Evolutionary conservation across 202 grass and related monocot genomes (phyloP).

Genomic region (Panicum virgatum): DNA sequence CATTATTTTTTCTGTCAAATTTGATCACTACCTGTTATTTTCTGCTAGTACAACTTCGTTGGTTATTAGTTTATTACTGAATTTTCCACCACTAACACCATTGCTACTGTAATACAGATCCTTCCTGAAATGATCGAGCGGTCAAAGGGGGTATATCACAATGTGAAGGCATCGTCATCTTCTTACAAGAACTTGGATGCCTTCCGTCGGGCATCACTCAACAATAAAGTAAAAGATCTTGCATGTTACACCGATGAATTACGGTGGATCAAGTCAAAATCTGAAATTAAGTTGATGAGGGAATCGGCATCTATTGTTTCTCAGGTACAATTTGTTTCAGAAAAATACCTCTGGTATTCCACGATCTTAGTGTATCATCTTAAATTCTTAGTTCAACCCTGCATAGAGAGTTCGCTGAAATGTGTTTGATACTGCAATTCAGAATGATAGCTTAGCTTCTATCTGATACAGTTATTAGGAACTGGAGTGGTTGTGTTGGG

Average conservation of each 20-base stretch:
- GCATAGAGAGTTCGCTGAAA: not conserved
- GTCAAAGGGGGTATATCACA: constrained; percentile 76
- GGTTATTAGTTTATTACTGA: constrained; percentile 22
- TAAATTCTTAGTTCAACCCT: constrained; percentile 22
- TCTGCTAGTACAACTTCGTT: constrained; percentile 16
- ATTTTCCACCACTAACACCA: constrained; percentile 17
- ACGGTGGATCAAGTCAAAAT: constrained; percentile 83
- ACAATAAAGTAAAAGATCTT: constrained; percentile 74
- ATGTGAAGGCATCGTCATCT: constrained; percentile 59
- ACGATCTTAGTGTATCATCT: not conserved
- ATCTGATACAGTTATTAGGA: not conserved
- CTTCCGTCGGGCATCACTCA: constrained; percentile 61
- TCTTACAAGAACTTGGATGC: constrained; percentile 76
- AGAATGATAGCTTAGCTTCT: not conserved
- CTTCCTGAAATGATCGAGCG: constrained; percentile 70
- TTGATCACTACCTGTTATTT: constrained; percentile 2
- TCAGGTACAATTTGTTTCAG: constrained; percentile 54
- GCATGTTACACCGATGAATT: constrained; percentile 70
- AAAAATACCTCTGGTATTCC: not conserved
- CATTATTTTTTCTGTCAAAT: not conserved
- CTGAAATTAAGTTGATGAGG: constrained; percentile 79
- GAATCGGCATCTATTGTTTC: constrained; percentile 90
- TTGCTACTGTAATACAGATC: constrained; percentile 57
- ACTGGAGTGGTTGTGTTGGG: not conserved
- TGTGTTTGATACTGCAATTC: constrained; percentile 17